Percentiles rank a stretch among this genome's conserved stretches.
Evolutionary conservation across 1,139 yeast genomes (phyloP).

Genomic region (Kurtzmaniella quercitrusa): DNA sequence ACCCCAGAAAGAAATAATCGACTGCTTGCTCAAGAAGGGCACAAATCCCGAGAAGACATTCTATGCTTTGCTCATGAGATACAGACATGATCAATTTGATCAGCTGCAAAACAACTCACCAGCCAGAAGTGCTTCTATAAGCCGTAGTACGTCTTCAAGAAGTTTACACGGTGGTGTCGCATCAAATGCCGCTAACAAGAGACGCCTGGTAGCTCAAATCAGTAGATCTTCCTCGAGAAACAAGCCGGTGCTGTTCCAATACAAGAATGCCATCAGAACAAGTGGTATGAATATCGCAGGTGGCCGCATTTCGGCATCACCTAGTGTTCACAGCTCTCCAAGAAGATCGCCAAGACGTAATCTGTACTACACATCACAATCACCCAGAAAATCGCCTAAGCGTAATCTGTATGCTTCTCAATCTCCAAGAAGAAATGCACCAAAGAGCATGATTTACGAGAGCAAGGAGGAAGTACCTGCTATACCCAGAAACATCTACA

Average conservation of each 20-base stretch:
- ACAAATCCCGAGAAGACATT: slow-evolving; percentile 72
- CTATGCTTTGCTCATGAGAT: slow-evolving; percentile 60
- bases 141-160: slow-evolving; percentile 19
- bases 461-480: slow-evolving; percentile 23
- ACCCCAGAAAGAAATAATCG: slow-evolving; percentile 51
- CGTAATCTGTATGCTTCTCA: slow-evolving; percentile 18
- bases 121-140: slow-evolving; percentile 16
- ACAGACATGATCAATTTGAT: slow-evolving; percentile 46
- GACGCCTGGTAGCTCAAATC: slow-evolving; percentile 39
- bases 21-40: slow-evolving; percentile 51
- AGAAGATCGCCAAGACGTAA: slow-evolving; percentile 15
- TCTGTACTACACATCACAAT: slow-evolving; percentile 15
- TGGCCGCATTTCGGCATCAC: slow-evolving; percentile 26
- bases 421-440: slow-evolving; percentile 13
- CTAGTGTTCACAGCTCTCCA: slow-evolving; percentile 35
- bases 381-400: slow-evolving; percentile 22
- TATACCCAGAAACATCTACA: slow-evolving; percentile 43
- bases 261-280: slow-evolving; percentile 23
- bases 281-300: slow-evolving; percentile 17
- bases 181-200: slow-evolving; percentile 34
- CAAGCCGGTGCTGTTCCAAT: slow-evolving; percentile 56
- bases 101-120: slow-evolving; percentile 16
- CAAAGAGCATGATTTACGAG: slow-evolving; percentile 12
- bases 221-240: slow-evolving; percentile 53
- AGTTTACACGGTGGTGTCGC: slow-evolving; percentile 1